A percentile compares a stretch with the other conserved stretches of the same genome.
These are phyloP conservation scores for Cucumis hystrix DNA, from an alignment of 306 rosid genomes.

Conservation along the genomic window DNA sequence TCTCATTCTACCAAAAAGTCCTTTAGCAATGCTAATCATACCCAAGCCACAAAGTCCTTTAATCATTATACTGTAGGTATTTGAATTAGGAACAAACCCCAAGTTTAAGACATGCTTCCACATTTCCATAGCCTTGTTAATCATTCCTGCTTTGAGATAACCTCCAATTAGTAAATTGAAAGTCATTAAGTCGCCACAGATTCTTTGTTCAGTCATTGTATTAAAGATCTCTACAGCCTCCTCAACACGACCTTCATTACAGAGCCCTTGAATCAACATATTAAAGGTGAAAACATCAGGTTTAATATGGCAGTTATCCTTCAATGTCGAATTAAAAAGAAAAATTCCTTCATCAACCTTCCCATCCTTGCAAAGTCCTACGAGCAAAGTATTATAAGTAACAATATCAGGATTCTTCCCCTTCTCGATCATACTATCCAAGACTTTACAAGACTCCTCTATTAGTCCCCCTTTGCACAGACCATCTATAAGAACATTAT, in stretches of 20 bases:
- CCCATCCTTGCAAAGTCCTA: conserved; percentile 39
- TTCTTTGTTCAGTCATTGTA: conserved; percentile 46
- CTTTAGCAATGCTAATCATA: conserved; percentile 54
- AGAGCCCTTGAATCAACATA: conserved; percentile 45
- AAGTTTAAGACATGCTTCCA: conserved; percentile 41
- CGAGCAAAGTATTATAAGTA: conserved; percentile 54
- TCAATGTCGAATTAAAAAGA: conserved; percentile 34
- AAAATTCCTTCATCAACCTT: conserved; percentile 49
- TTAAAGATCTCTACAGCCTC: conserved; percentile 35
- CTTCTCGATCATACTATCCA: conserved; percentile 46
- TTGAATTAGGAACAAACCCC: conserved; percentile 40
- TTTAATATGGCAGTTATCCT: conserved; percentile 24
- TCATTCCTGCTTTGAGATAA: conserved; percentile 29
- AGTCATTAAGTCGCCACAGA: conserved; percentile 33
- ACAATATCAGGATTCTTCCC: conserved; percentile 58
- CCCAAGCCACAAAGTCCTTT: conserved; percentile 75
- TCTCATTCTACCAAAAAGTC: conserved; percentile 44
- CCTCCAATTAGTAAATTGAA: conserved; percentile 52
- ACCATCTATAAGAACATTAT: conserved; percentile 58
- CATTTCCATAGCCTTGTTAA: conserved; percentile 31
- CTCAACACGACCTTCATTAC: conserved; percentile 34
- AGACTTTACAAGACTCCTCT: conserved; percentile 35
- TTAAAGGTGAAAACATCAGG: conserved; percentile 45
- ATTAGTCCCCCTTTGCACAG: conserved; percentile 57
- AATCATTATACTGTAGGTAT: conserved; percentile 46